phyloP scores from a whole-genome alignment of 2,329 filamentous ascomycete genomes.

The Ophiostoma piceae region DNA sequence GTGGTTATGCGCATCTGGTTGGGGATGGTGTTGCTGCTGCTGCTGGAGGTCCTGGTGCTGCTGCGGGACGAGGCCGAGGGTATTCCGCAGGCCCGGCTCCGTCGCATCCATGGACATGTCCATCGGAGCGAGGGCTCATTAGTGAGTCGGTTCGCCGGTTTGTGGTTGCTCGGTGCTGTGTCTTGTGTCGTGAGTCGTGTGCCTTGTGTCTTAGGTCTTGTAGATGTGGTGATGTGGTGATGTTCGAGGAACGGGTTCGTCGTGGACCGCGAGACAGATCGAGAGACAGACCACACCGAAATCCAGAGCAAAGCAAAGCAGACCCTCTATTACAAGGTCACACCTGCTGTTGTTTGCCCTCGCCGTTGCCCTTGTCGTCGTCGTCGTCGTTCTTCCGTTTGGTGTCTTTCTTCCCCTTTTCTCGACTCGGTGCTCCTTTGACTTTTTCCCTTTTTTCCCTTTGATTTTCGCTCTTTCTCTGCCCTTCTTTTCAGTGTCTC shows the following conservation, averaged over 20 bases:
- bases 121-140: conserved; percentile 15
- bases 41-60: conserved; percentile 15
- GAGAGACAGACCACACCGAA: background rate
- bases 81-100: conserved; percentile 17
- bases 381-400: conserved; percentile 1
- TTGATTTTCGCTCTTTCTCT: background rate
- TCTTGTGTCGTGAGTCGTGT: background rate
- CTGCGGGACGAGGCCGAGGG: conserved; percentile 18
- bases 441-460: conserved; percentile 2
- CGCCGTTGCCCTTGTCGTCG: conserved; percentile 13
- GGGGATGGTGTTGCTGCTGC: conserved; percentile 8
- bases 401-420: conserved; percentile 4
- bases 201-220: background rate
- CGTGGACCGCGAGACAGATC: background rate
- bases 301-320: background rate
- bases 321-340: background rate
- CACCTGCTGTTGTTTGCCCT: background rate
- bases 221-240: background rate
- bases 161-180: background rate
- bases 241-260: background rate
- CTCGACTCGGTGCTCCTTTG: background rate
- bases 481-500: background rate
- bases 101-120: conserved; percentile 20
- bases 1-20: background rate
- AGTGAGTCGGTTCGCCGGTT: background rate